Percentiles rank a stretch among this genome's conserved stretches.
Conservation (phyloP, 352 stramenopile genomes). For the Globisporangium barbulae region DNA sequence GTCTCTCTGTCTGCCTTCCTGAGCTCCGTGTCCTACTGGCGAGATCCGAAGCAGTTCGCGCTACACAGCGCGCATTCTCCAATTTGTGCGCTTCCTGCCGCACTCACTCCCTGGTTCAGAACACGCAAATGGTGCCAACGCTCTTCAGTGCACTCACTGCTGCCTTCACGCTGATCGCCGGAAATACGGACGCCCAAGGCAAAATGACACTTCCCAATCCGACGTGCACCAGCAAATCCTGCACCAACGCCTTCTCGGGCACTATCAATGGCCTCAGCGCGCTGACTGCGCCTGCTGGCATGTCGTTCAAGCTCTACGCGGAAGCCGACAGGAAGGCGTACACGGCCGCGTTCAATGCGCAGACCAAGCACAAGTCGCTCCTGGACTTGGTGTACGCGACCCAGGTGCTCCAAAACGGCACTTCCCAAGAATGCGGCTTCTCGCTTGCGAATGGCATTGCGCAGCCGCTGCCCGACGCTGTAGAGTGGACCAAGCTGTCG, state of each 20-base stretch:
- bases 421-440: conserved; percentile 38
- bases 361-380: conserved; percentile 35
- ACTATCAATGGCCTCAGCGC: conserved; percentile 24
- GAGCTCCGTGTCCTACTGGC: too few relatives aligned
- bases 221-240: conserved; percentile 9
- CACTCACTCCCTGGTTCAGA: too few relatives aligned
- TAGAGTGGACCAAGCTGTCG: conserved; percentile 35
- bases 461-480: conserved; percentile 27
- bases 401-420: conserved; percentile 26
- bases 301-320: conserved; percentile 13
- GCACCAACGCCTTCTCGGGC: conserved; percentile 37
- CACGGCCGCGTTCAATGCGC: conserved; percentile 19
- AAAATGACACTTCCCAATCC: conserved; percentile 20
- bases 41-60: too few relatives aligned
- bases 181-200: conserved; percentile 21
- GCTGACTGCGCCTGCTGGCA: conserved; percentile 9
- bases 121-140: too few relatives aligned
- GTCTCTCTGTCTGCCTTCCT: too few relatives aligned
- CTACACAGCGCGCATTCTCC: too few relatives aligned
- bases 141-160: too few relatives aligned
- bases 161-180: too few relatives aligned
- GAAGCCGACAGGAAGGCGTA: conserved; percentile 21
- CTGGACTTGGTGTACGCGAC: conserved; percentile 38
- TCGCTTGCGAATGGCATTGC: conserved; percentile 30
- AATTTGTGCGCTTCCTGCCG: too few relatives aligned